Percentiles rank a stretch among this genome's conserved stretches.
These are phyloP conservation scores for Geranium incanum DNA, from an alignment of 441 rosid genomes.

Conservation along the genomic window DNA sequence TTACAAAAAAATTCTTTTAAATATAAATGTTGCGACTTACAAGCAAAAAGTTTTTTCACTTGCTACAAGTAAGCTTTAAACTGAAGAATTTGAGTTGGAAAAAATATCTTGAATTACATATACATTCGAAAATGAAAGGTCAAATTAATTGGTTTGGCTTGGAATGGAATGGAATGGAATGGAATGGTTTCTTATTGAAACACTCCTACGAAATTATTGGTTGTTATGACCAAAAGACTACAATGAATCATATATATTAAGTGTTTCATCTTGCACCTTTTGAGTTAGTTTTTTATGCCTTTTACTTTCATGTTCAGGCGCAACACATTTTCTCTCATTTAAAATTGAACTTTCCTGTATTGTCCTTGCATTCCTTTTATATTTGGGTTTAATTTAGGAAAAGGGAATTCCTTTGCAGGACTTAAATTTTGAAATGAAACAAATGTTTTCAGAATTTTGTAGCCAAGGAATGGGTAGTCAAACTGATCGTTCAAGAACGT, in stretches of 20 bases:
- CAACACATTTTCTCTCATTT: background rate
- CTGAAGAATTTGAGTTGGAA: background rate
- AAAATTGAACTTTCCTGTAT: background rate
- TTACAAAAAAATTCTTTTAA: background rate
- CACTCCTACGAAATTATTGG: background rate
- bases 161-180: background rate
- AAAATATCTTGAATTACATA: too few species aligned
- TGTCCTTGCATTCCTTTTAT: background rate
- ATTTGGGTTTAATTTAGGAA: background rate
- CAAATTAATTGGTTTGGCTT: too few species aligned
- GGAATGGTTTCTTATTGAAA: background rate
- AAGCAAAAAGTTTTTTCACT: background rate
- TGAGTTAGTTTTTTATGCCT: background rate
- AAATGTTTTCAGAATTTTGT: background rate
- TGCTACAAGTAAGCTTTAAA: background rate
- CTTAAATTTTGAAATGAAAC: background rate
- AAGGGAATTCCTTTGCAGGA: background rate
- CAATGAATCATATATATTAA: background rate
- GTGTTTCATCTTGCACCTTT: background rate
- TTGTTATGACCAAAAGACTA: background rate
- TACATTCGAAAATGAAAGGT: background rate
- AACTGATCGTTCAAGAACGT: constrained; percentile 62
- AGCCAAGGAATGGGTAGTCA: constrained; percentile 42
- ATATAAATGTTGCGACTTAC: background rate
- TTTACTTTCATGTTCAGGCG: background rate